These are phyloP conservation scores for Verticillium albo-atrum DNA, from an alignment of 2,329 filamentous ascomycete genomes.

Conservation along the genomic window DNA sequence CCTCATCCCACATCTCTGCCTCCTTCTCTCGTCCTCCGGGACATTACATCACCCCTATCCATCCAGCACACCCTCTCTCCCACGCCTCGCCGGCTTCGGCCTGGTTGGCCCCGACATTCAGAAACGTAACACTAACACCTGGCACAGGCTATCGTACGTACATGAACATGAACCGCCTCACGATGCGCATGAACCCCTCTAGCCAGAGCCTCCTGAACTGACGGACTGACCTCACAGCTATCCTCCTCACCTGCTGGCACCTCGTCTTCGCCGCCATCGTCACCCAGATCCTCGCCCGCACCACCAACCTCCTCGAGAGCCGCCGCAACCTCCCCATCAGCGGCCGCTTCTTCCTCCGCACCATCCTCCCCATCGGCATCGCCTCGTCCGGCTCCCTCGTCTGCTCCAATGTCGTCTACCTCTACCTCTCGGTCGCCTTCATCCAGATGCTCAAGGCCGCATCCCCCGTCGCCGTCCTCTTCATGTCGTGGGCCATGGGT, in stretches of 20 bases:
- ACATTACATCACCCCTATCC: neutral
- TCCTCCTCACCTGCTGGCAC: slow-evolving; percentile 93
- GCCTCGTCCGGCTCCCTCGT: slow-evolving; percentile 96
- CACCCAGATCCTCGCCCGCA: slow-evolving; percentile 87
- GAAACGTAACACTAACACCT: neutral
- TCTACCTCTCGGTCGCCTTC: slow-evolving; percentile 91
- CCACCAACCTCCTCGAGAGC: slow-evolving; percentile 83
- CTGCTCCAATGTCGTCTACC: slow-evolving; percentile 90
- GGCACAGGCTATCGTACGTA: slow-evolving; percentile 6
- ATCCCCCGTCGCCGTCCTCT: slow-evolving; percentile 85
- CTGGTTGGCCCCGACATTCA: too few species aligned
- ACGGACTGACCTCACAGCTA: slow-evolving; percentile 30
- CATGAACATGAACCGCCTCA: slow-evolving; percentile 4
- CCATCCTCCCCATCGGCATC: slow-evolving; percentile 88
- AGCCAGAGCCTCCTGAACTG: too few species aligned
- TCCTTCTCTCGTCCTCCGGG: neutral
- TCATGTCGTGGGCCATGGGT: slow-evolving; percentile 83
- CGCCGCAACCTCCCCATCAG: slow-evolving; percentile 97
- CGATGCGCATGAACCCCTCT: too few species aligned
- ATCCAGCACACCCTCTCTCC: too few species aligned
- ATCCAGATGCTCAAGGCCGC: slow-evolving; percentile 98
- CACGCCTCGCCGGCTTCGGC: too few species aligned
- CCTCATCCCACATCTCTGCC: too few species aligned
- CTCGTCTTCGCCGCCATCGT: slow-evolving; percentile 86
- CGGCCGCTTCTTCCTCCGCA: slow-evolving; percentile 82